Base-by-base conservation (phyloP, 768 basidiomycete genomes). In the Clavulina sp. region DNA sequence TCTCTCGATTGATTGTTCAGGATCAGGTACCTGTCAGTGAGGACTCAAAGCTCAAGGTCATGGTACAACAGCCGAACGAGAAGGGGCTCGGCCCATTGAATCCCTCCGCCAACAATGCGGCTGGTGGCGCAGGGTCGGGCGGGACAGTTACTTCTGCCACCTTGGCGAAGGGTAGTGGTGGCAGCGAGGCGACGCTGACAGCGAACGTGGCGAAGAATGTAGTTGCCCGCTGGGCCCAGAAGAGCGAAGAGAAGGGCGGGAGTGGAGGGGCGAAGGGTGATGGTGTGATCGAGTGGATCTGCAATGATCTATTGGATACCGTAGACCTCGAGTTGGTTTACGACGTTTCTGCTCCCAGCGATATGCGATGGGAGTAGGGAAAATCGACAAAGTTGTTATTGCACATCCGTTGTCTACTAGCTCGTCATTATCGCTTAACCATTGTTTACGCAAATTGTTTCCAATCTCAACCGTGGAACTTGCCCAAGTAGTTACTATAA, bases 231-330 rank as follows among this genome's bases (percentile, higher is more conserved):
- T 59, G 58, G 58, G 49, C 54, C 16, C 40, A 56, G 38, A 54
- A 63, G 41, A 65, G 64, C 13, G 55, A 59, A 47, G 54, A 41
- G 19, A 40, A 18, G 28, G 50, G 50, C 18, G 47, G 51, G n/a
- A 21, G n/a, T 16, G 34, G 34, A 29, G 51, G 51, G 3, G 41
- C 30, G n/a, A 51, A 53, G 29, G 54, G 51, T 23, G 53, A 76
- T 41, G 78, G 78, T 1, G 67, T 66, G 53, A 73, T 73, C 57
- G 74, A 76, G 60, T 80, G 76, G 76, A 64, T 62, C 52, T 66
- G 69, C 61, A 66, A 61, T 26, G 68, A 63, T 4, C 66, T 65
- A 16, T 72, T 70, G 13, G 65, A 63, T 50, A 69, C 68, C 57
- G 61, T 73, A 16, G 61, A 60, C 7, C 57, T 79, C 16, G 66